Conservation (phyloP, 2,329 filamentous ascomycete species). For the Paecilomyces sp. region DNA sequence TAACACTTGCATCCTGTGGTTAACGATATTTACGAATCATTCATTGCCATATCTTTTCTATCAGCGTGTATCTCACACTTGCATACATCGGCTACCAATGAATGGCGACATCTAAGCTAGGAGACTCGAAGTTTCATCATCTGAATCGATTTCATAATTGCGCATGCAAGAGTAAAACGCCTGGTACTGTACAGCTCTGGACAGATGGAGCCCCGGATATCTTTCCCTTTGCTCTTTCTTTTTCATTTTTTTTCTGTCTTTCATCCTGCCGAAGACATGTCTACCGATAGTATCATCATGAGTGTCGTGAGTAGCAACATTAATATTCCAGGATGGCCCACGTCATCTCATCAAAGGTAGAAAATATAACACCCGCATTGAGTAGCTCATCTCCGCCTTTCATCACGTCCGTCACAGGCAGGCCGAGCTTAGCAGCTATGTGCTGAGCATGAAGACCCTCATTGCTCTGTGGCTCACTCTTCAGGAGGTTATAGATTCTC, state of each 20-base stretch:
- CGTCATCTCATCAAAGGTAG: conserved; percentile 86
- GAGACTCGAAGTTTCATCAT: neutral
- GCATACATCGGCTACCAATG: neutral
- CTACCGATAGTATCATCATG: neutral
- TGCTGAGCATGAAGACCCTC: conserved; percentile 78
- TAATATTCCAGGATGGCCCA: conserved; percentile 71
- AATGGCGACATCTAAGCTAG: neutral
- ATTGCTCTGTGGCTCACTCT: conserved; percentile 60
- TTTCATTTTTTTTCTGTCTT: conserved; percentile 1
- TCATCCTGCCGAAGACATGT: conserved; percentile 4
- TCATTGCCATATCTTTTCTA: neutral
- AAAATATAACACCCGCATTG: conserved; percentile 68
- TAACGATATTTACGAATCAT: neutral
- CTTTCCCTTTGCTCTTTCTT: conserved; percentile 7
- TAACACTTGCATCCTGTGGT: neutral
- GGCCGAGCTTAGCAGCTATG: conserved; percentile 58
- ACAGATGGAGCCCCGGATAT: conserved; percentile 16
- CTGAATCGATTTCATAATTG: neutral
- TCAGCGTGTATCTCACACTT: neutral
- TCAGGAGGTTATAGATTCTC: conserved; percentile 66
- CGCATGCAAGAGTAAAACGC: neutral
- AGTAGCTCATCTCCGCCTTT: conserved; percentile 77
- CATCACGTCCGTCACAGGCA: conserved; percentile 64
- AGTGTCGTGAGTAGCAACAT: neutral
- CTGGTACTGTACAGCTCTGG: neutral